Conservation (phyloP, 2,329 filamentous ascomycete genomes). For the Aspergillus glaucus region DNA sequence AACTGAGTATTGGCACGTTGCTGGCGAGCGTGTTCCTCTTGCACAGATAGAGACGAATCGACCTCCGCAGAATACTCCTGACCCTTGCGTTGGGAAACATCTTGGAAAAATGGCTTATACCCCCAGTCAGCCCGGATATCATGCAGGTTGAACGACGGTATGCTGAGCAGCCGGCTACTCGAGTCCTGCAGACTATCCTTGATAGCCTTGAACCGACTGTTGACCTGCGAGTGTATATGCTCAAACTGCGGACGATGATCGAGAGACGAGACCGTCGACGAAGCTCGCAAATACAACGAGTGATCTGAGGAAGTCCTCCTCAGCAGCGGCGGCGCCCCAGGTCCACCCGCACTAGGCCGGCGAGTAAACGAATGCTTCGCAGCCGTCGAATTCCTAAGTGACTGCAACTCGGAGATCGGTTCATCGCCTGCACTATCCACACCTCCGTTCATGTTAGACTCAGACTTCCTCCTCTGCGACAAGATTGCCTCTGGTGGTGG, state of each 20-base stretch:
- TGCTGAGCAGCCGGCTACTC: constrained; percentile 57
- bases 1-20: background rate
- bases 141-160: constrained; percentile 39
- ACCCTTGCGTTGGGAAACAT: constrained; percentile 16
- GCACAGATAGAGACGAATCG: background rate
- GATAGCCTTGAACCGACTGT: constrained; percentile 83
- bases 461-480: background rate
- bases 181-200: constrained; percentile 82
- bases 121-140: constrained; percentile 32
- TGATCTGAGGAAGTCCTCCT: constrained; percentile 67
- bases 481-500: background rate
- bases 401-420: constrained; percentile 26
- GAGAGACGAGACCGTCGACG: constrained; percentile 73
- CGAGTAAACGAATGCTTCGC: constrained; percentile 29
- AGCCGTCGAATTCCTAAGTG: constrained; percentile 19
- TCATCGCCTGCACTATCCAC: constrained; percentile 21
- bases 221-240: constrained; percentile 75
- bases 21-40: background rate
- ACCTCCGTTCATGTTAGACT: background rate
- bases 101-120: constrained; percentile 26
- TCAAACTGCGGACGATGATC: constrained; percentile 78
- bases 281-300: constrained; percentile 63
- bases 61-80: constrained; percentile 6
- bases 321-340: constrained; percentile 32
- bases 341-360: constrained; percentile 18